Percentiles rank a stretch among this genome's conserved stretches.
These are phyloP conservation scores for Penicillium lividum DNA, from an alignment of 495 filamentous ascomycete genomes.

Conservation along the genomic window DNA sequence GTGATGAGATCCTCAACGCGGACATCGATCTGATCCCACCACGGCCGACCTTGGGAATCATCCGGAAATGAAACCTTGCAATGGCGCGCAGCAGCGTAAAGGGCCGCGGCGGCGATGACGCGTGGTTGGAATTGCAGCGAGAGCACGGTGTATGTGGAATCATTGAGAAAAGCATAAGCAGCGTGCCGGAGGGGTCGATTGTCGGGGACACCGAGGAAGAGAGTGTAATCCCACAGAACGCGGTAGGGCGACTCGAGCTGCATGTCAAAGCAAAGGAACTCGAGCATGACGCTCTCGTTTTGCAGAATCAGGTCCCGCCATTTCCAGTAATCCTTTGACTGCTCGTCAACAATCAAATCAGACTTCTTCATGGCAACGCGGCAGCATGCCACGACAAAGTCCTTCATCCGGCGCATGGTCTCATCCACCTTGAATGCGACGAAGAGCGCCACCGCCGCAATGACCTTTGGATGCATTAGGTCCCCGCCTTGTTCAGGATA, in stretches of 20 bases:
- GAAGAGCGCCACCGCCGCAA: slow-evolving; percentile 87
- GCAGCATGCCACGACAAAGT: slow-evolving; percentile 87
- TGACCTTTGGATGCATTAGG: slow-evolving; percentile 79
- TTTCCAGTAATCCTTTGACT: slow-evolving; percentile 94
- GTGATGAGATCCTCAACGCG: slow-evolving; percentile 60
- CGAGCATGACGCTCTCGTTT: slow-evolving; percentile 88
- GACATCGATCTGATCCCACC: slow-evolving; percentile 79
- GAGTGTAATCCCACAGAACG: slow-evolving; percentile 74
- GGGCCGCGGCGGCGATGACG: slow-evolving; percentile 78
- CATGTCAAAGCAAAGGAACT: slow-evolving; percentile 91
- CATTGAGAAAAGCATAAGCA: slow-evolving; percentile 90
- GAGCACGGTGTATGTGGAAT: slow-evolving; percentile 77
- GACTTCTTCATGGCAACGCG: slow-evolving; percentile 93
- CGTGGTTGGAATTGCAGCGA: slow-evolving; percentile 78
- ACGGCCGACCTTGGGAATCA: slow-evolving; percentile 68
- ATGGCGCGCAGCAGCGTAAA: slow-evolving; percentile 80
- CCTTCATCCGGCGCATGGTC: slow-evolving; percentile 88
- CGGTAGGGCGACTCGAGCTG: slow-evolving; percentile 83
- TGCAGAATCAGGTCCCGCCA: slow-evolving; percentile 92
- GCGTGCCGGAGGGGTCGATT: slow-evolving; percentile 77
- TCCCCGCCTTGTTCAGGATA: slow-evolving; percentile 46
- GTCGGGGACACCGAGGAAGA: slow-evolving; percentile 65
- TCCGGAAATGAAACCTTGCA: slow-evolving; percentile 72
- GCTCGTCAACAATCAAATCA: slow-evolving; percentile 84
- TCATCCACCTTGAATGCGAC: slow-evolving; percentile 97